Evolutionary conservation across 2,329 filamentous ascomycete species (phyloP), one percentile per base, ranked within the genome.

Genomic region (Fusarium tupiense): DNA sequence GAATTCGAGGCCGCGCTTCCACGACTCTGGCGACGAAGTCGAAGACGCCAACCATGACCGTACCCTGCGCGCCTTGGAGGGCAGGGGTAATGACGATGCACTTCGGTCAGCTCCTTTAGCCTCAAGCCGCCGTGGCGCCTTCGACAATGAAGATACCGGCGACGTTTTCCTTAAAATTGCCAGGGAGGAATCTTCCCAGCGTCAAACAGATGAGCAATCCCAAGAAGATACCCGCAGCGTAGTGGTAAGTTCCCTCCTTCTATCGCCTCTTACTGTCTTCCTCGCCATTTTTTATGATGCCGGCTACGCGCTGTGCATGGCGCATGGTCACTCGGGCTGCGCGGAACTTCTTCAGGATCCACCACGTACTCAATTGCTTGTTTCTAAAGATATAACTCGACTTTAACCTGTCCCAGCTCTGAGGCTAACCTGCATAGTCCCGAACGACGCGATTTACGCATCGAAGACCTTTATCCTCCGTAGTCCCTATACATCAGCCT

Each of bases 161-260:
- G 89, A 91, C 71, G 82, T 91, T 46, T 91, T 91, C 72, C 85
- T 91, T 68, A 87, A 84, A 61, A 90, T 91, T 67, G 89, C 89
- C 19, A 84, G 86, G 17, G 88, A 91, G 67, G 88, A 90, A 70
- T 74, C 85, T 20, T 76, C 80, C 22, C 84, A 82, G 54, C 85
- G 83, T 58, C 76, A 78, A 24, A 69, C 77, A 14, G 83, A 84
- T 49, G 81, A 82, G 12, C 81, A 80, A 47, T 76, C 79, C 33
- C 73, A 70, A 10, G 80, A 81, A 31, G 81, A 81, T 59, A 77
- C 74, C 44, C 82, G 83, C 56, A 85, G 81, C 71, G 80, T 84
- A 40, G 81, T 85, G 53, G 88, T 89, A 84, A 86, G 87, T 87
- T 37, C 44, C 60, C 52, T 59, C 56, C 58, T 26, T 53, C 24